phyloP scores from a whole-genome alignment of 257 asterid species.

The Lycium barbarum region DNA sequence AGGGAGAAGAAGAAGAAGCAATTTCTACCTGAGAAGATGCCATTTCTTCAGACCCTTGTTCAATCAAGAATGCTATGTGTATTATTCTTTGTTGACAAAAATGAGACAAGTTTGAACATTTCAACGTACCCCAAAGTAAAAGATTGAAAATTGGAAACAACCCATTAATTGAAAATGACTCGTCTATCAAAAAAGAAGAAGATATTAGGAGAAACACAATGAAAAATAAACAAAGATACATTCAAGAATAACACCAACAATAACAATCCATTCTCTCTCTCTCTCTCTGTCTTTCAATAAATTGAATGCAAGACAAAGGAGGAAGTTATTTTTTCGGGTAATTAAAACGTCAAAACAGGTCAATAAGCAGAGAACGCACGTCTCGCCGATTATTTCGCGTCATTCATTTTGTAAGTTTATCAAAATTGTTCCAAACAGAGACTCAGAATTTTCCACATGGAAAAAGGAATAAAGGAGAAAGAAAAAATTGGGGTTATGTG shows the following conservation, averaged over 20 bases:
- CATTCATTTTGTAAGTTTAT: not conserved
- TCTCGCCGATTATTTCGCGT: slow-evolving; percentile 19
- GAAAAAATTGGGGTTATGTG: not conserved
- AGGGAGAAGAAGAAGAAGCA: slow-evolving; percentile 34
- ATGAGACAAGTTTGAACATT: slow-evolving; percentile 2
- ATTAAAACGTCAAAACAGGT: not conserved
- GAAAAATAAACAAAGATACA: not conserved
- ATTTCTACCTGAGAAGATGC: slow-evolving; percentile 37
- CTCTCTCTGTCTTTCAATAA: not conserved
- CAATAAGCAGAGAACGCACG: slow-evolving; percentile 9
- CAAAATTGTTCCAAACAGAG: not conserved
- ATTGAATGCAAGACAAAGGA: not conserved
- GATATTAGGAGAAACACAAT: slow-evolving; percentile 23
- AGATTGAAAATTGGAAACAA: not conserved
- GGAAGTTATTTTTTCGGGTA: not conserved
- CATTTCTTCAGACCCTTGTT: slow-evolving; percentile 21
- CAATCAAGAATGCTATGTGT: slow-evolving; percentile 21
- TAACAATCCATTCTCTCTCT: not conserved
- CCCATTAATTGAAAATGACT: not conserved
- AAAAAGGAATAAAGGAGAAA: not conserved
- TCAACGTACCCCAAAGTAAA: slow-evolving; percentile 1
- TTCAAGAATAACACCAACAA: not conserved
- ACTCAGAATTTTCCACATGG: slow-evolving; percentile 4
- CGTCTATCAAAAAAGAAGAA: not conserved
- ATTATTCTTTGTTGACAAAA: slow-evolving; percentile 10